A percentile compares a stretch with the other conserved stretches of the same genome.
Evolutionary conservation across 1,284 basidiomycete genomes (phyloP).

Genomic region (Ustilago esculenta): DNA sequence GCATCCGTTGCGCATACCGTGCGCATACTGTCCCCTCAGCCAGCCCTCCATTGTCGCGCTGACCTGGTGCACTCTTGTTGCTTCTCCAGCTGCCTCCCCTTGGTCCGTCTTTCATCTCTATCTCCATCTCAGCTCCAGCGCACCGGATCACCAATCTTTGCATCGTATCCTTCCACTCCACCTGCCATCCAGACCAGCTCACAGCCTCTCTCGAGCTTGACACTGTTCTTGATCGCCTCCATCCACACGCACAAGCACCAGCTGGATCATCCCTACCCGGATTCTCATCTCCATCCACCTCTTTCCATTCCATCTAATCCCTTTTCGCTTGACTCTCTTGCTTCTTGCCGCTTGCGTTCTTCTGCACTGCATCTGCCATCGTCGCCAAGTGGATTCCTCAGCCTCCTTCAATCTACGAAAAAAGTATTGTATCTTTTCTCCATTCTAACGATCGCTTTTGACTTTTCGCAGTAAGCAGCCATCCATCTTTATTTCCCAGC

Average conservation of each 20-base stretch:
- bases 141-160: slow-evolving; percentile 3
- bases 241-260: not conserved
- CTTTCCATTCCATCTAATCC: too few species aligned
- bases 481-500: too few species aligned
- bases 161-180: not conserved
- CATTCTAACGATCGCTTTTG: too few species aligned
- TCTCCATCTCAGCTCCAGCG: not conserved
- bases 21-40: too few species aligned
- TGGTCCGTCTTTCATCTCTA: not conserved
- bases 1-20: too few species aligned
- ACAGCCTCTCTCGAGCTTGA: not conserved
- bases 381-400: too few species aligned
- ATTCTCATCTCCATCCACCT: not conserved
- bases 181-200: not conserved
- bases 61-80: not conserved
- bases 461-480: too few species aligned
- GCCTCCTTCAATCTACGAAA: too few species aligned
- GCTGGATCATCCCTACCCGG: not conserved
- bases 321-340: too few species aligned
- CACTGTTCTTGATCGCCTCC: not conserved
- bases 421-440: slow-evolving; percentile 15
- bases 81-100: not conserved
- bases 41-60: not conserved
- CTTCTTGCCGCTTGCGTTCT: too few species aligned
- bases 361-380: too few species aligned